These are phyloP conservation scores for Ustilago shanxiensis DNA, from an alignment of 1,284 basidiomycete species.

Conservation along the genomic window DNA sequence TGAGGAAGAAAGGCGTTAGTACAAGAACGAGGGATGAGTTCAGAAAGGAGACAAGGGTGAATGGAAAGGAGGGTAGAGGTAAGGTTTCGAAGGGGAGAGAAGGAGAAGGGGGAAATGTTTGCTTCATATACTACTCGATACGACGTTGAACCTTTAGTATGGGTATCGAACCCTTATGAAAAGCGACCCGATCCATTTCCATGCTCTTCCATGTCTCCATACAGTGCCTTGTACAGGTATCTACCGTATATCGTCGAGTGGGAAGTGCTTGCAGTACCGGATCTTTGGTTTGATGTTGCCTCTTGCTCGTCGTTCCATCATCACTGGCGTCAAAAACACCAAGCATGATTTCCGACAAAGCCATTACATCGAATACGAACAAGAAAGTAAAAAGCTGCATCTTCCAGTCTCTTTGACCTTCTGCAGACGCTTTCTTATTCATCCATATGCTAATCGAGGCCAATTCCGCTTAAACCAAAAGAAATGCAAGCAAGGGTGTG, in stretches of 20 bases:
- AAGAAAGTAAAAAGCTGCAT: background rate
- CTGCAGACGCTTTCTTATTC: background rate
- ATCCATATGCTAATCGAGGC: background rate
- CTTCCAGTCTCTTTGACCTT: background rate
- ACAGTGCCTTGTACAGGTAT: background rate
- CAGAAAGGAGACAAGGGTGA: too few relatives aligned
- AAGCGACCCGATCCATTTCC: constrained; percentile 19
- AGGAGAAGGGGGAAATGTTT: constrained; percentile 31
- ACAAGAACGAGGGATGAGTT: too few relatives aligned
- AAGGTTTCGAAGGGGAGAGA: background rate
- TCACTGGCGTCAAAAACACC: background rate
- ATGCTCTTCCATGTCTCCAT: background rate
- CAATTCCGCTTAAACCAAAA: background rate
- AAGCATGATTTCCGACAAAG: background rate
- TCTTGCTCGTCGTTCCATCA: background rate
- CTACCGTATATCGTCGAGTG: background rate
- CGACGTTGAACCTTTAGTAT: constrained; percentile 18
- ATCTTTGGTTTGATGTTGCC: constrained; percentile 1
- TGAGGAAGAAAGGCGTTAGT: constrained; percentile 4
- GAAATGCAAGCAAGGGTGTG: background rate
- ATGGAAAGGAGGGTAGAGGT: background rate
- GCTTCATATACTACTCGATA: constrained; percentile 65
- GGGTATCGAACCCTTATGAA: constrained; percentile 55
- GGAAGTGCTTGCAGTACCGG: background rate
- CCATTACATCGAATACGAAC: background rate